Base-by-base conservation (phyloP, 2,329 filamentous ascomycete species). In the Colletotrichum sp. region DNA sequence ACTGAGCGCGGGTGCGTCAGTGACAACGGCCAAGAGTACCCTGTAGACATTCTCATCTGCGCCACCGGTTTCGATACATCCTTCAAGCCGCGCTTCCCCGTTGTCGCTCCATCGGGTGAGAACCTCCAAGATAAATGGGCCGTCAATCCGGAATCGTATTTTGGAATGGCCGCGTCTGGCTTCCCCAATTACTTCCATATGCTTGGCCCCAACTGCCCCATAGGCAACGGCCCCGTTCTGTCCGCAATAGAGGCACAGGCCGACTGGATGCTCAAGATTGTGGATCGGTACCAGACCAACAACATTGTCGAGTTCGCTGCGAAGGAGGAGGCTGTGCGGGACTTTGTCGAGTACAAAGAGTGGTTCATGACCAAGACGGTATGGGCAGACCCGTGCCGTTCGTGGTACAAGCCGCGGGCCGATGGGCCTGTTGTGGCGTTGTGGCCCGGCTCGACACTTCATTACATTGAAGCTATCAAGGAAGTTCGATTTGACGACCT, bases 241-340 rank as follows among this genome's bases (percentile, higher is more conserved):
- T 84, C 82, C 3, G 86, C 85, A 5, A 86, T 88, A 71, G 87
- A 90, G 77, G 83, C 84, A 67, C 84, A 88, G 74, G 86, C 86
- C 6, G 88, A 90, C 77, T 90, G 88, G 81, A 86, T 89, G 77
- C 84, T 86, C 77, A 86, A 88, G 77, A 79, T 89, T 52, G 85
- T 91, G 74, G 86, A 89, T 80, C 86, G 87, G 52, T 87, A 85
- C 78, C 86, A 90, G 79, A 88, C 85, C 4, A 83, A 88, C 79
- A 85, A 87, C 79, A 87, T 90, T 71, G 79, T 80, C 7, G 82
- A 85, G 6, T 86, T 89, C 55, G 80, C 84, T 10, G 85, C 89
- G 13, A 88, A 88, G 78, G 79, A 82, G 1, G 84, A 85, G 21
- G 87, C 86, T 2, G 86, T 90, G 9, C 80, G 82, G 13, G 90